These are phyloP conservation scores for Nakazawaea wickerhamii DNA, from an alignment of 805 yeast species.

Conservation along the genomic window DNA sequence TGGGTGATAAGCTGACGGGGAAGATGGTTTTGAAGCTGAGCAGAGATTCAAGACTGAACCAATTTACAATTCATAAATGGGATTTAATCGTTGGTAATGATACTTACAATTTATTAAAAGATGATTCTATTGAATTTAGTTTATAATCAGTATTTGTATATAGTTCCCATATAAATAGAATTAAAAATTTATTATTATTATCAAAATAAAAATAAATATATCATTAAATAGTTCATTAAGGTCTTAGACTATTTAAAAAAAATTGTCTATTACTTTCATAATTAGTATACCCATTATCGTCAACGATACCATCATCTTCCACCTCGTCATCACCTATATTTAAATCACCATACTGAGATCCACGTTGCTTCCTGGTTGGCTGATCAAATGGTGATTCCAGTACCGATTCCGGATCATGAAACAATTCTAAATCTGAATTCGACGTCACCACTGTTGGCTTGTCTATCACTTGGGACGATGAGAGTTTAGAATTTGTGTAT, in stretches of 20 bases:
- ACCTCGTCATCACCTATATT: slow-evolving; percentile 5
- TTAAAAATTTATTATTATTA: too few relatives aligned
- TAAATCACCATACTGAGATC: not conserved
- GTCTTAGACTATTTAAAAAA: slow-evolving; percentile 35
- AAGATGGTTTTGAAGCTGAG: slow-evolving; percentile 67
- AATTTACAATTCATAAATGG: slow-evolving; percentile 62
- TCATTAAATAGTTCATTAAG: slow-evolving; percentile 20
- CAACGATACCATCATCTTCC: slow-evolving; percentile 7
- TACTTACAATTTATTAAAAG: slow-evolving; percentile 42
- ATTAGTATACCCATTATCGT: slow-evolving; percentile 35
- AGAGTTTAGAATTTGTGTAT: not conserved
- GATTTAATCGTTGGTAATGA: slow-evolving; percentile 38
- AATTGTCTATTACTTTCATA: slow-evolving; percentile 37
- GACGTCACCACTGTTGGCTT: slow-evolving; percentile 4
- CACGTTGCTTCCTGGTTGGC: too few relatives aligned
- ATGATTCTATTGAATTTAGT: slow-evolving; percentile 30
- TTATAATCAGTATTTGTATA: slow-evolving; percentile 12
- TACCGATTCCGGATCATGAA: too few relatives aligned
- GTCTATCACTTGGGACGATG: slow-evolving; percentile 9
- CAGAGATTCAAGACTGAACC: slow-evolving; percentile 52
- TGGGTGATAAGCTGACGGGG: slow-evolving; percentile 54
- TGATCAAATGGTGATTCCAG: too few relatives aligned
- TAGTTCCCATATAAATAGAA: too few relatives aligned
- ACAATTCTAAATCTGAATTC: too few relatives aligned
- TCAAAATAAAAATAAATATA: too few relatives aligned